These are phyloP conservation scores for Pyracantha coccinea DNA, from an alignment of 331 rosid species.

Conservation along the genomic window DNA sequence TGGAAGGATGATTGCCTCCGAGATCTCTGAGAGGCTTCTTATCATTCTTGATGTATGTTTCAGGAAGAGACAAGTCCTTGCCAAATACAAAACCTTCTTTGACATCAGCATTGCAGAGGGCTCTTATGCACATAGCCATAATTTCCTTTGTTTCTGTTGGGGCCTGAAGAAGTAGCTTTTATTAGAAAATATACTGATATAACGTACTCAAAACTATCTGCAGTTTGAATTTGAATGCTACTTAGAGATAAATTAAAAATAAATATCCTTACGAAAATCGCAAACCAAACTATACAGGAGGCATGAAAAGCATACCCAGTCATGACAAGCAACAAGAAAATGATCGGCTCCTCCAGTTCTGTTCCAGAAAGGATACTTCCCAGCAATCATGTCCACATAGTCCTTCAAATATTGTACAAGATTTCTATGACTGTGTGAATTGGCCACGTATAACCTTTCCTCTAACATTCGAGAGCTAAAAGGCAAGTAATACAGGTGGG, in stretches of 20 bases:
- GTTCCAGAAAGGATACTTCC: constrained; percentile 81
- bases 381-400: constrained; percentile 43
- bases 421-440: constrained; percentile 60
- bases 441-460: constrained; percentile 49
- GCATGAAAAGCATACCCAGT: constrained; percentile 64
- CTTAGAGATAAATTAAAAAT: neutral
- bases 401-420: constrained; percentile 57
- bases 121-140: constrained; percentile 70
- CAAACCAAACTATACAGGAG: neutral
- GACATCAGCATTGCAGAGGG: constrained; percentile 91
- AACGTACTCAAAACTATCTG: neutral
- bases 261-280: neutral
- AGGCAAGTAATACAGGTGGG: constrained; percentile 91
- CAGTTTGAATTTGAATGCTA: neutral
- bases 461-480: constrained; percentile 84
- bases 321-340: constrained; percentile 97
- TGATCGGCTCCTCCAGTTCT: constrained; percentile 88
- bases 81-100: constrained; percentile 86
- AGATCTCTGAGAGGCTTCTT: constrained; percentile 54
- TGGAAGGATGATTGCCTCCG: constrained; percentile 69
- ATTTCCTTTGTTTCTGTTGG: constrained; percentile 62
- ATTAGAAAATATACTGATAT: neutral
- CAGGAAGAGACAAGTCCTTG: constrained; percentile 88
- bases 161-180: constrained; percentile 53
- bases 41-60: constrained; percentile 46